Evolutionary conservation across 2,329 filamentous ascomycete genomes (phyloP).

Genomic region (Aurifilum marmelostoma): DNA sequence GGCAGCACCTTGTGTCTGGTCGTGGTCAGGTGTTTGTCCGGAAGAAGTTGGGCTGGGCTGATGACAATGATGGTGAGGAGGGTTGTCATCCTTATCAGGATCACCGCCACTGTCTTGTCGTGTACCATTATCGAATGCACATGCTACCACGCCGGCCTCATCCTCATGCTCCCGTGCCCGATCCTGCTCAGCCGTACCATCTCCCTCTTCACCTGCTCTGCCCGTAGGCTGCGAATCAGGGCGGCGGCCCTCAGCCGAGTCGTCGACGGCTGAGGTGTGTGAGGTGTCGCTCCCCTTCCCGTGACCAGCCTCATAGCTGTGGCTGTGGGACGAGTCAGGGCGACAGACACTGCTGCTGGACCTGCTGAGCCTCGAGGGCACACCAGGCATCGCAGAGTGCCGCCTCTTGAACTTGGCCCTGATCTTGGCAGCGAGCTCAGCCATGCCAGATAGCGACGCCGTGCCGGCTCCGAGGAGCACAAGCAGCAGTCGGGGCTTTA

Average conservation of each 20-base stretch:
- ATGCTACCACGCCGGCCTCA: not conserved
- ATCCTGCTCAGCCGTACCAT: not conserved
- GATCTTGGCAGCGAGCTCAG: slow-evolving; percentile 51
- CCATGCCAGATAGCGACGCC: slow-evolving; percentile 40
- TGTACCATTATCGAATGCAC: not conserved
- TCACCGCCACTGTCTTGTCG: not conserved
- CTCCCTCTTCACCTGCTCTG: not conserved
- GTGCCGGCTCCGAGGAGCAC: not conserved
- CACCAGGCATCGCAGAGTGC: slow-evolving; percentile 42
- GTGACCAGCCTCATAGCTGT: slow-evolving; percentile 21
- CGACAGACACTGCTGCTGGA: slow-evolving; percentile 35
- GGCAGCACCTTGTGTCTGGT: not conserved
- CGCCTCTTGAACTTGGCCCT: slow-evolving; percentile 51
- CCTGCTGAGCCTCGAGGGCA: slow-evolving; percentile 42
- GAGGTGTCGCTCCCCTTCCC: slow-evolving; percentile 10
- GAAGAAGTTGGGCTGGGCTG: not conserved
- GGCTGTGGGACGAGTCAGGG: slow-evolving; percentile 21
- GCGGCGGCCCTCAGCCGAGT: slow-evolving; percentile 9
- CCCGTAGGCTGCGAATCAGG: not conserved
- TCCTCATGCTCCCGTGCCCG: not conserved
- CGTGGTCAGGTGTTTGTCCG: not conserved
- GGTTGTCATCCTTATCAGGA: not conserved
- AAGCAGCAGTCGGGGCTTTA: not conserved
- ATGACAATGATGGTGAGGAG: not conserved
- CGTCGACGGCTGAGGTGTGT: slow-evolving; percentile 22